Conservation (phyloP, 179 eudicot genomes). For the Drosera spatulata region DNA sequence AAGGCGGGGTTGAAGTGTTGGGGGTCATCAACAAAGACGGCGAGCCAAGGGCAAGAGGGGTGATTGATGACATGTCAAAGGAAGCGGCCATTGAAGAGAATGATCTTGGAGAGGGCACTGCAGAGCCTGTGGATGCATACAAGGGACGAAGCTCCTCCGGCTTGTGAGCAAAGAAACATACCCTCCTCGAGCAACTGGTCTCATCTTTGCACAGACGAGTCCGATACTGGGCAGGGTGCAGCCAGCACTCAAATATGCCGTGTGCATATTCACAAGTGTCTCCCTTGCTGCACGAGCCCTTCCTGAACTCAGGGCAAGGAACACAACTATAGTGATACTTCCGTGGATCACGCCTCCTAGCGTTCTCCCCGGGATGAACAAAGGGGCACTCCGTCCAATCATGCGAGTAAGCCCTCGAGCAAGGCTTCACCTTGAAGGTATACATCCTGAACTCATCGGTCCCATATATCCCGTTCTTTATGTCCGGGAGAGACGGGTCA, state of each 20-base stretch:
- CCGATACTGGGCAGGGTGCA: slow-evolving; percentile 59
- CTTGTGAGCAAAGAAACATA: slow-evolving; percentile 57
- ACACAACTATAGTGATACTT: slow-evolving; percentile 61
- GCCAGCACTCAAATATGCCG: slow-evolving; percentile 70
- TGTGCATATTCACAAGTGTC: slow-evolving; percentile 76
- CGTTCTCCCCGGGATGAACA: slow-evolving; percentile 69
- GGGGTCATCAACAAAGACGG: slow-evolving; percentile 25
- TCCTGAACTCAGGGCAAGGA: slow-evolving; percentile 61
- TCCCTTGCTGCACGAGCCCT: slow-evolving; percentile 53
- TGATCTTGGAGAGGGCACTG: slow-evolving; percentile 47
- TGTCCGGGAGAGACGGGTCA: slow-evolving; percentile 68
- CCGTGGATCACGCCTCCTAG: slow-evolving; percentile 56
- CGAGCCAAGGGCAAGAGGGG: slow-evolving; percentile 46
- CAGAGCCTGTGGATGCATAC: slow-evolving; percentile 50
- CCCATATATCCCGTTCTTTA: slow-evolving; percentile 41
- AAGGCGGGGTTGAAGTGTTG: slow-evolving; percentile 32
- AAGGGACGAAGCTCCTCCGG: slow-evolving; percentile 57
- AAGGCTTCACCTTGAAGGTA: slow-evolving; percentile 50
- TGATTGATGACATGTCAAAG: slow-evolving; percentile 49
- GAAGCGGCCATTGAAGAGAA: slow-evolving; percentile 26
- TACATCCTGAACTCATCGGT: slow-evolving; percentile 69
- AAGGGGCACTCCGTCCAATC: slow-evolving; percentile 79
- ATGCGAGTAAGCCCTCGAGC: slow-evolving; percentile 62
- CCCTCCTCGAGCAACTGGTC: slow-evolving; percentile 45
- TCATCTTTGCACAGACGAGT: slow-evolving; percentile 61